Conservation (phyloP, 2,329 filamentous ascomycete species). For the Aureobasidium sp. region DNA sequence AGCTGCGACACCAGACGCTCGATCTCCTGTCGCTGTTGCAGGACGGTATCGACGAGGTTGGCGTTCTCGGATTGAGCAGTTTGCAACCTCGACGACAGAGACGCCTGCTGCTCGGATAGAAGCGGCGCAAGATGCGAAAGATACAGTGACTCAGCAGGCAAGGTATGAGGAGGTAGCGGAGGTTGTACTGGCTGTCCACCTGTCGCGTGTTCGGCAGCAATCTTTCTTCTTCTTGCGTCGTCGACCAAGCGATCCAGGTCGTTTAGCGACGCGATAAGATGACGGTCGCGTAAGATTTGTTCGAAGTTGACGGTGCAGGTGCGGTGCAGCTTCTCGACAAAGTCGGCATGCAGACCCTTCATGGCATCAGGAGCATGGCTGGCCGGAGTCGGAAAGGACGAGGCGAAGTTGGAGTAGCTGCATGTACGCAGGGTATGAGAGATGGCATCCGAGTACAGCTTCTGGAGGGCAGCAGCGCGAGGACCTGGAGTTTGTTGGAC, state of each 20-base stretch:
- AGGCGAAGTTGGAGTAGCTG: conserved; percentile 51
- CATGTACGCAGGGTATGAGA: conserved; percentile 52
- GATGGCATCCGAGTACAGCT: conserved; percentile 52
- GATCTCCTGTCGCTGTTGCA: conserved; percentile 48
- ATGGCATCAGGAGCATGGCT: conserved; percentile 47
- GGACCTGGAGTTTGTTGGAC: conserved; percentile 47
- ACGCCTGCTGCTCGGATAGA: conserved; percentile 40
- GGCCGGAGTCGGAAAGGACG: conserved; percentile 56
- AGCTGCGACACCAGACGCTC: conserved; percentile 46
- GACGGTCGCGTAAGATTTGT: conserved; percentile 47
- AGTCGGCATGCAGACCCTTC: conserved; percentile 45
- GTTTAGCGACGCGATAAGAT: conserved; percentile 50
- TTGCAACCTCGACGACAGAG: conserved; percentile 41
- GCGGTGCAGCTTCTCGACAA: conserved; percentile 50
- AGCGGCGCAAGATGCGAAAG: conserved; percentile 51
- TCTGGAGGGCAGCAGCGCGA: conserved; percentile 50
- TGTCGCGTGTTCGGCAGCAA: conserved; percentile 29
- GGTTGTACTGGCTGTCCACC: conserved; percentile 21
- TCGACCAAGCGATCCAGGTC: conserved; percentile 51
- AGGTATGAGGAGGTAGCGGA: conserved; percentile 34
- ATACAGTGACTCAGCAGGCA: conserved; percentile 48
- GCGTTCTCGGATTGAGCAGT: conserved; percentile 44
- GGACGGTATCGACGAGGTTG: conserved; percentile 40
- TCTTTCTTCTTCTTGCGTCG: conserved; percentile 47
- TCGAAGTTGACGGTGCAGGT: conserved; percentile 52